Base-by-base conservation (phyloP, 805 yeast species). In the Lachancea waltii region DNA sequence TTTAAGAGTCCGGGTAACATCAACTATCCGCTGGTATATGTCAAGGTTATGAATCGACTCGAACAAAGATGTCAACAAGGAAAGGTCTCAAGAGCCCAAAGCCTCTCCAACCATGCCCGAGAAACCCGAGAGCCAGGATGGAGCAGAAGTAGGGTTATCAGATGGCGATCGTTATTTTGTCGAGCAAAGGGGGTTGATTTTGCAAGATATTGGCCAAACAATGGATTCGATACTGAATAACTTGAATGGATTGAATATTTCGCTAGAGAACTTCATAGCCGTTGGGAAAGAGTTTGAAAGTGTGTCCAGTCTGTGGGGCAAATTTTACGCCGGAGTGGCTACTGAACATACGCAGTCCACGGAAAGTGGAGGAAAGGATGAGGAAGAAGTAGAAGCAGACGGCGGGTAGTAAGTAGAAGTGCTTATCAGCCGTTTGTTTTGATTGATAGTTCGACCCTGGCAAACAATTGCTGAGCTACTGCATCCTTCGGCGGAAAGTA, bases 251-350 rank as follows among this genome's bases (percentile, higher is more conserved):
- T 62, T 83, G 42, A 82, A 82, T 53, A 67, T 85, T 30, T 73
- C 87, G 0, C 60, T 83, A 36, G 81, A 79, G 47, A 77, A 75
- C 30, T 73, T 79, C 2, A 70, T 81, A 11, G 80, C 81, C 16
- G 85, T 83, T 3, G 89, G 92, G 1, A 77, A 77, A 51, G 89
- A 81, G 43, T 83, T 82, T 49, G 84, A 81, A 41, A 72, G 74
- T 35, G 84, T 81, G 11, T 73, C 87, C 3, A 62, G 69, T n/a
- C 63, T 82, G 24, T 83, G 94, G 94, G 64, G 70, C 23, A 70
- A 70, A 25, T 81, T 82, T 50, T 81, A 82, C 49, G 74, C 75
- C 50, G 77, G 77, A 0, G 35, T 67, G 15, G 24, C 40, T n/a
- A n/a, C n/a, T n/a, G n/a, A n/a, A n/a, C n/a, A n/a, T n/a, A n/a